phyloP scores from a whole-genome alignment of 139 green algal species.

The Chlorella sp. region DNA sequence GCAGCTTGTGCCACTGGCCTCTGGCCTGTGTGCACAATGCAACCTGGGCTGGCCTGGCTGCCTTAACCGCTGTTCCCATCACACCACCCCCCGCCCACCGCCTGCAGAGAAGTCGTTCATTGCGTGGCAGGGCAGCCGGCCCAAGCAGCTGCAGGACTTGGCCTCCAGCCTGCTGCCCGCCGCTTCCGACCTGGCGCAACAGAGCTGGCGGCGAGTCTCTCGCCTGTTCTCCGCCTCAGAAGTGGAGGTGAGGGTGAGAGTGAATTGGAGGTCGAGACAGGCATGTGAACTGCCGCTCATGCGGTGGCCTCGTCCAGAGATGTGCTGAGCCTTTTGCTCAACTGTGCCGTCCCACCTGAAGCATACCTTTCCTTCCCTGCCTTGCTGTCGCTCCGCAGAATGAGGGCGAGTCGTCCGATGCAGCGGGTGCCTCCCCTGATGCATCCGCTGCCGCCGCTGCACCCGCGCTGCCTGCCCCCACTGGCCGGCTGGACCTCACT shows the following conservation, averaged over 20 bases:
- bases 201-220: neutral
- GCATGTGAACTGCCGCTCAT: too few relatives aligned
- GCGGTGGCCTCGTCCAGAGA: too few relatives aligned
- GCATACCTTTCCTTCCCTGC: neutral
- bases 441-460: neutral
- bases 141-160: neutral
- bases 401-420: neutral
- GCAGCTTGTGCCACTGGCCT: too few relatives aligned
- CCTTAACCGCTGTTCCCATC: too few relatives aligned
- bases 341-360: neutral
- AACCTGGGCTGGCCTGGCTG: too few relatives aligned
- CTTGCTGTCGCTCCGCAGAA: too few relatives aligned
- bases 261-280: too few relatives aligned
- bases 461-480: neutral
- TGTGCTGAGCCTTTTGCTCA: too few relatives aligned
- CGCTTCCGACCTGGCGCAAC: neutral
- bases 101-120: constrained; percentile 7
- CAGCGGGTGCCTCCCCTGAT: neutral
- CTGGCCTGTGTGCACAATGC: too few relatives aligned
- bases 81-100: too few relatives aligned
- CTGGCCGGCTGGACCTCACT: constrained; percentile 5
- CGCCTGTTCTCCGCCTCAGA: too few relatives aligned
- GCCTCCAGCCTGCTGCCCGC: neutral
- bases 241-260: too few relatives aligned
- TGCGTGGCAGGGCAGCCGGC: constrained; percentile 7